phyloP scores from a whole-genome alignment of 768 basidiomycete genomes.

The Chalciporus chontae region DNA sequence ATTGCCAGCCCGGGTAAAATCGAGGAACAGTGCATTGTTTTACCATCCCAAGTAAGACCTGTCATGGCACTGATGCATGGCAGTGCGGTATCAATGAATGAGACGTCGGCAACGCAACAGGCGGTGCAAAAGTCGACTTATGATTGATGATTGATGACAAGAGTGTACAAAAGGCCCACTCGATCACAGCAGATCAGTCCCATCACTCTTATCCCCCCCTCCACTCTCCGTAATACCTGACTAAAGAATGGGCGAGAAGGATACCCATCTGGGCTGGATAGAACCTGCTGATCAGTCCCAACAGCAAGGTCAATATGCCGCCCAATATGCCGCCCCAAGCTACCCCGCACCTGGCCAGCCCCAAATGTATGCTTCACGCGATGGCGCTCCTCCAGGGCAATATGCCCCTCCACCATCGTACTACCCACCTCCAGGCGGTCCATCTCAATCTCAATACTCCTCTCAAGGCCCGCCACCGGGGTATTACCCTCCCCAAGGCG shows the following conservation, averaged over 20 bases:
- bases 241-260: slow-evolving; percentile 25
- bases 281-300: slow-evolving; percentile 5
- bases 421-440: slow-evolving; percentile 3
- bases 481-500: slow-evolving; percentile 1
- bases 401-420: slow-evolving; percentile 5
- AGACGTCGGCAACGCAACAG: too few species aligned
- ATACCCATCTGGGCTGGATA: slow-evolving; percentile 13
- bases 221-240: background rate
- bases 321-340: too few species aligned
- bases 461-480: background rate
- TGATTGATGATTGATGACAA: too few species aligned
- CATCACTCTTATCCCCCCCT: background rate
- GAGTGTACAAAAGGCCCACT: background rate
- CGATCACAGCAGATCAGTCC: background rate
- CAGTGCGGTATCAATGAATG: too few species aligned
- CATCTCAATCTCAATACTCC: slow-evolving; percentile 2
- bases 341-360: slow-evolving; percentile 10
- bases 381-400: slow-evolving; percentile 2
- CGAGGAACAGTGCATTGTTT: too few species aligned
- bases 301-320: slow-evolving; percentile 2
- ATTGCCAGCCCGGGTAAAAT: too few species aligned
- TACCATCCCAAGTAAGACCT: too few species aligned
- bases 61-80: too few species aligned
- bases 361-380: slow-evolving; percentile 8
- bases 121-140: too few species aligned